These are phyloP conservation scores for Gremmenia infestans DNA, from an alignment of 2,329 filamentous ascomycete species.

Conservation along the genomic window DNA sequence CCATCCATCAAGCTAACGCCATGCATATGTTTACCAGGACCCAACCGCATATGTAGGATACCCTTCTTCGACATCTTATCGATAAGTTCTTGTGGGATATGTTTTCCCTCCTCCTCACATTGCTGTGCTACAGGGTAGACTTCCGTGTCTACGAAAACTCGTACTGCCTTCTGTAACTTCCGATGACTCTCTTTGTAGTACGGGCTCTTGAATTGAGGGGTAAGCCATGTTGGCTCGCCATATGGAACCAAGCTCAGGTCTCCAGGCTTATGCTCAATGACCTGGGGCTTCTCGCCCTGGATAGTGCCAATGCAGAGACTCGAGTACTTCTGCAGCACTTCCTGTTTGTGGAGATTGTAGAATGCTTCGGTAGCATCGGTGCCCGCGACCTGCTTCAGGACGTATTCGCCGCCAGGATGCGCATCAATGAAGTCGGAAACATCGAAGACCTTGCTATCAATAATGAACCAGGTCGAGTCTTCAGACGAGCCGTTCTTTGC, in stretches of 20 bases:
- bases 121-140: constrained; percentile 70
- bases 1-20: constrained; percentile 64
- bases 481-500: constrained; percentile 70
- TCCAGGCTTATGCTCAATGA: constrained; percentile 64
- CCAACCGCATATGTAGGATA: constrained; percentile 75
- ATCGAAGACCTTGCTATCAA: constrained; percentile 85
- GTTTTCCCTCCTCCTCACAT: constrained; percentile 68
- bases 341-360: constrained; percentile 88
- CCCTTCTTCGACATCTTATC: constrained; percentile 71
- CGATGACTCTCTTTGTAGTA: constrained; percentile 76
- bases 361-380: constrained; percentile 77
- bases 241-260: constrained; percentile 76
- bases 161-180: constrained; percentile 61
- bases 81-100: constrained; percentile 67
- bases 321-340: constrained; percentile 78
- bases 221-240: constrained; percentile 79
- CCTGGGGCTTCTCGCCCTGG: constrained; percentile 67
- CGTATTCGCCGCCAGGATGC: constrained; percentile 73
- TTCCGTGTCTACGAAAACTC: constrained; percentile 67
- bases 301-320: constrained; percentile 71
- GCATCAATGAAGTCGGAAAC: constrained; percentile 79
- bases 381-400: constrained; percentile 75
- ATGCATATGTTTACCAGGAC: constrained; percentile 76
- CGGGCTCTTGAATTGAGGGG: constrained; percentile 68
- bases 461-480: constrained; percentile 69